Evolutionary conservation across 1,139 yeast genomes (phyloP).

Genomic region (Suhomyces bribrorum): DNA sequence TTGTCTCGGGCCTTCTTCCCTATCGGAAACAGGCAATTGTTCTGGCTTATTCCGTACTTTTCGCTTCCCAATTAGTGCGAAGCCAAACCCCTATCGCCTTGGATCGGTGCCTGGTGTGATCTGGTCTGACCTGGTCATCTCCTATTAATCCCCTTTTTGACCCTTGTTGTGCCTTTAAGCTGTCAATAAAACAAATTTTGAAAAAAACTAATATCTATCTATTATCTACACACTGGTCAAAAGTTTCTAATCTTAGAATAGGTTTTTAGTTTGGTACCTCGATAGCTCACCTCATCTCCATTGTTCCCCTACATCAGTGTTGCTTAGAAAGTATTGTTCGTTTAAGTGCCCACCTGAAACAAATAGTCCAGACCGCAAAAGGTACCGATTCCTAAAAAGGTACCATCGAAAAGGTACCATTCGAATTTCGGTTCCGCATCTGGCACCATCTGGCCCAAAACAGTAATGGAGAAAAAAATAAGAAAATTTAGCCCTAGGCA

Average conservation of each 20-base stretch:
- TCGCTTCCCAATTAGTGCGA: too few species aligned
- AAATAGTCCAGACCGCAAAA: not conserved
- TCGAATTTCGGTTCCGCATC: not conserved
- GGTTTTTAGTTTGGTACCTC: not conserved
- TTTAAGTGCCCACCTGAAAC: not conserved
- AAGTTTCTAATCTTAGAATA: too few species aligned
- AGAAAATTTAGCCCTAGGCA: too few species aligned
- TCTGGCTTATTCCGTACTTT: too few species aligned
- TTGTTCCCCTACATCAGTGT: constrained; percentile 6
- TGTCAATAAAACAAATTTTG: too few species aligned
- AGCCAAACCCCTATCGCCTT: too few species aligned
- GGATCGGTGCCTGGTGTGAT: too few species aligned
- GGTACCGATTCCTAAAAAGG: not conserved
- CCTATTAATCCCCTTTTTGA: not conserved
- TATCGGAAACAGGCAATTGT: not conserved
- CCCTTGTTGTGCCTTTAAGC: not conserved
- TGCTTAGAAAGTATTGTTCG: not conserved
- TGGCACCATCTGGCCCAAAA: not conserved
- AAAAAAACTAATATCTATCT: too few species aligned
- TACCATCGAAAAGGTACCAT: not conserved
- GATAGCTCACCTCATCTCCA: constrained; percentile 8
- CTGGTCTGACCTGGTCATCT: not conserved
- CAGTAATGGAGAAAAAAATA: too few species aligned
- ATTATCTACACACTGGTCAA: not conserved
- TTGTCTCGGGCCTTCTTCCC: not conserved